phyloP scores from a whole-genome alignment of 805 yeast species.

The Candida oleophila region DNA sequence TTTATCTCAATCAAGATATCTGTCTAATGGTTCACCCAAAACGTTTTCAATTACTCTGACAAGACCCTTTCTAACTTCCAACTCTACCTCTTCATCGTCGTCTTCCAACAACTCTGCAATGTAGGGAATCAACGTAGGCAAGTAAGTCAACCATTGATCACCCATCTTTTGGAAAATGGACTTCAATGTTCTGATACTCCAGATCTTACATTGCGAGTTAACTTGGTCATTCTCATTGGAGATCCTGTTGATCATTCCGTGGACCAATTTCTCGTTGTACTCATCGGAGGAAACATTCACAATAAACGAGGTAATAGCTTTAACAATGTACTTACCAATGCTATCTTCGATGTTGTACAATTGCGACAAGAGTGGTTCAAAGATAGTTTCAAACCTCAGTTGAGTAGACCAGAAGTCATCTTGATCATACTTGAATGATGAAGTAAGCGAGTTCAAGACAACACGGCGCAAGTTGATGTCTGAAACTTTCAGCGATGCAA shows the following conservation, averaged over 20 bases:
- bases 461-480: constrained; percentile 66
- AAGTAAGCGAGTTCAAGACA: constrained; percentile 66
- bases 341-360: constrained; percentile 64
- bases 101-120: constrained; percentile 95
- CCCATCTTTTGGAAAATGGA: constrained; percentile 87
- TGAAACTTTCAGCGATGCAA: constrained; percentile 38
- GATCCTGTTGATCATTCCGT: constrained; percentile 33
- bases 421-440: constrained; percentile 84
- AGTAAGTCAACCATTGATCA: constrained; percentile 85
- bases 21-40: constrained; percentile 91
- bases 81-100: constrained; percentile 88
- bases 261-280: constrained; percentile 64
- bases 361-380: constrained; percentile 64
- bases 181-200: constrained; percentile 81
- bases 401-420: constrained; percentile 95
- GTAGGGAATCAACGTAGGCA: constrained; percentile 93
- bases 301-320: constrained; percentile 75
- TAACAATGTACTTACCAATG: constrained; percentile 78
- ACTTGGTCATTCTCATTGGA: constrained; percentile 51
- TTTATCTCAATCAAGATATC: constrained; percentile 59
- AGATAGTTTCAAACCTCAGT: constrained; percentile 74
- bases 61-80: constrained; percentile 85
- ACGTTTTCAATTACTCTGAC: constrained; percentile 90
- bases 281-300: constrained; percentile 64
- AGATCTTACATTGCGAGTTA: constrained; percentile 68